Conservation (phyloP, 805 yeast species). For the Starmerella floricola region DNA sequence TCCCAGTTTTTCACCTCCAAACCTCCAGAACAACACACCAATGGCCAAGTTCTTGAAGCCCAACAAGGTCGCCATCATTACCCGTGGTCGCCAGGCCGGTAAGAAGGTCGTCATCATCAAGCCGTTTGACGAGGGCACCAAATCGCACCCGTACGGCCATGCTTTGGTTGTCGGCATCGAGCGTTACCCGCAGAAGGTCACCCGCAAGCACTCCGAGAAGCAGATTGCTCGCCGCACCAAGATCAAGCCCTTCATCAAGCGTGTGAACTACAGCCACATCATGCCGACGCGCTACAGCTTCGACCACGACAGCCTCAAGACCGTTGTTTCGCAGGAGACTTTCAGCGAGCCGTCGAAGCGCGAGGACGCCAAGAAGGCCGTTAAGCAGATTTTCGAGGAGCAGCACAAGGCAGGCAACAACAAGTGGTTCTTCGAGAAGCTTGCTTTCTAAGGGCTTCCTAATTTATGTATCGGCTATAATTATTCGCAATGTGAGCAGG, state of each 20-base stretch:
- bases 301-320: constrained; percentile 91
- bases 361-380: constrained; percentile 97
- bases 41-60: constrained; percentile 99
- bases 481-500: no score
- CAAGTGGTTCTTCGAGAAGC: constrained; percentile 99
- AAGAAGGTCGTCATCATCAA: constrained; percentile 98
- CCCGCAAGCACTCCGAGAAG: constrained; percentile 91
- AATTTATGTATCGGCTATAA: constrained; percentile 26
- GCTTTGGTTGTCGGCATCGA: constrained; percentile 99
- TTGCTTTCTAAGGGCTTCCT: constrained; percentile 83
- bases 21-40: constrained; percentile 18
- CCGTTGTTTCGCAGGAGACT: constrained; percentile 83
- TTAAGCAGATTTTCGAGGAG: constrained; percentile 98
- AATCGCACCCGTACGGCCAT: constrained; percentile 97
- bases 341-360: constrained; percentile 96
- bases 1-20: constrained; percentile 14
- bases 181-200: constrained; percentile 94
- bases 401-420: constrained; percentile 98
- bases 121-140: constrained; percentile 98
- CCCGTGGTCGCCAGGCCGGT: constrained; percentile 99
- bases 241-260: constrained; percentile 98
- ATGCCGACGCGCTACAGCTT: constrained; percentile 99
- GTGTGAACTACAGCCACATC: constrained; percentile 98
- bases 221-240: constrained; percentile 93
- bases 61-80: constrained; percentile 99